Evolutionary conservation across 225 moss, liverwort and hornwort genomes (phyloP).

Genomic region (Ulota crispa): DNA sequence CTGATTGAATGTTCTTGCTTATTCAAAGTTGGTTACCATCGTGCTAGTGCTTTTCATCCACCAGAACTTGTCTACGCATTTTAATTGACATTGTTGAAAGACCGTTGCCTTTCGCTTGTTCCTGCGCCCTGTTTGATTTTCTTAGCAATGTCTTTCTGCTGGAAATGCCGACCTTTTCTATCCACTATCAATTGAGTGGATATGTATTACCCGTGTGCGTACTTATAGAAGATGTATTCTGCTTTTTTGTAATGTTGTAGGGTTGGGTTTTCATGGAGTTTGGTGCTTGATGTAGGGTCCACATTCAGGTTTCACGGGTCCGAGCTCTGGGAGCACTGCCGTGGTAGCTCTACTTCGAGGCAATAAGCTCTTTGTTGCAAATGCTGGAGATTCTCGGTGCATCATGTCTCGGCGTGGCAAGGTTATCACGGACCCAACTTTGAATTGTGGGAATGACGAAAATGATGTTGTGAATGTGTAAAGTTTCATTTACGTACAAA

Average conservation of each 20-base stretch:
- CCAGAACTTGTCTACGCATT: neutral
- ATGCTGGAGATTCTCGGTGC: constrained; percentile 68
- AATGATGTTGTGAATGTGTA: neutral
- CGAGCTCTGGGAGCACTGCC: constrained; percentile 63
- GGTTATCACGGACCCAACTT: constrained; percentile 28
- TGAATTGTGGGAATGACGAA: constrained; percentile 8
- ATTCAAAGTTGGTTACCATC: neutral
- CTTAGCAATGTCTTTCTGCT: neutral
- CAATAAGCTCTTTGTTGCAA: constrained; percentile 54
- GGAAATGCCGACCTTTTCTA: neutral
- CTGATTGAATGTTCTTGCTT: neutral
- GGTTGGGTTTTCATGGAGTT: constrained; percentile 50
- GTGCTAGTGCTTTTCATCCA: constrained; percentile 10
- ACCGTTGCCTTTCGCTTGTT: constrained; percentile 7
- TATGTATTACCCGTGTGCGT: neutral
- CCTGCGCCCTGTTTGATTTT: constrained; percentile 9
- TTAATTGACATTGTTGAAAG: constrained; percentile 12
- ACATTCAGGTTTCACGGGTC: constrained; percentile 49
- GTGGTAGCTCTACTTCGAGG: constrained; percentile 56
- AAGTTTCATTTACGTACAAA: neutral
- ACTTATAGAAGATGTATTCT: neutral
- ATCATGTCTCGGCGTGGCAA: constrained; percentile 60
- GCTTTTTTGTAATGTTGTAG: neutral
- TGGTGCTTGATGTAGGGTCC: constrained; percentile 57
- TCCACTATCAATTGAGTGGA: neutral